Evolutionary conservation across 1,284 basidiomycete species (phyloP).

Genomic region (Gymnopus androsaceus): DNA sequence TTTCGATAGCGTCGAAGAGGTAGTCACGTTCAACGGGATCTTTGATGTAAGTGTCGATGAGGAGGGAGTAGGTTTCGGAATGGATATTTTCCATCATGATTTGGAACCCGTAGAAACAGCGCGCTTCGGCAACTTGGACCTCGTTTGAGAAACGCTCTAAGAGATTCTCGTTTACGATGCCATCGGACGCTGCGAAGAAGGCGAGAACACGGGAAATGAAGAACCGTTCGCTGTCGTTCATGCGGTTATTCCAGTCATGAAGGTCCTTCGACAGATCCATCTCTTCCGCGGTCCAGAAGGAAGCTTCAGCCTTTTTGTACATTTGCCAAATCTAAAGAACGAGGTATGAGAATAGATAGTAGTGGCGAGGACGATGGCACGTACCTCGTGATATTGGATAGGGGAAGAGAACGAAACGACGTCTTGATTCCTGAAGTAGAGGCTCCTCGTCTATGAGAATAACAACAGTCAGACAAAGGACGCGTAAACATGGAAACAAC

Average conservation of each 20-base stretch:
- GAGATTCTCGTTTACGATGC: conserved; percentile 97
- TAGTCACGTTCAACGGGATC: conserved; percentile 82
- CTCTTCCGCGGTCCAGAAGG: conserved; percentile 98
- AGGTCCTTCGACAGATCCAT: conserved; percentile 95
- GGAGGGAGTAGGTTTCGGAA: too few species aligned
- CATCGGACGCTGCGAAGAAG: conserved; percentile 96
- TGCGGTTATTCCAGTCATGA: conserved; percentile 90
- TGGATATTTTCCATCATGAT: conserved; percentile 99
- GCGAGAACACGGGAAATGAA: conserved; percentile 97
- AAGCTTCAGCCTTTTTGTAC: conserved; percentile 92
- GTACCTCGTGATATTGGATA: conserved; percentile 89
- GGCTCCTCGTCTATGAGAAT: conserved; percentile 62
- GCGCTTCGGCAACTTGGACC: conserved; percentile 92
- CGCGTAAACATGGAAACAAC: conserved; percentile 20
- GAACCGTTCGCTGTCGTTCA: conserved; percentile 93
- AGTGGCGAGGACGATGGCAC: conserved; percentile 18
- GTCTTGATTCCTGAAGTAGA: conserved; percentile 76
- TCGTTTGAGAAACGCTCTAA: conserved; percentile 94
- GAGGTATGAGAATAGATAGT: conserved; percentile 41
- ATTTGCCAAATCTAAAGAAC: conserved; percentile 87
- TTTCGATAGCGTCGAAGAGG: conserved; percentile 94
- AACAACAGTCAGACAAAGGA: conserved; percentile 72
- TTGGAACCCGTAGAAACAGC: conserved; percentile 98
- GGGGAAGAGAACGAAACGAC: conserved; percentile 90
- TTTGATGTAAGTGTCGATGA: conserved; percentile 97